These are phyloP conservation scores for Paecilomyces sp. DNA, from an alignment of 2,329 filamentous ascomycete genomes.

Conservation along the genomic window DNA sequence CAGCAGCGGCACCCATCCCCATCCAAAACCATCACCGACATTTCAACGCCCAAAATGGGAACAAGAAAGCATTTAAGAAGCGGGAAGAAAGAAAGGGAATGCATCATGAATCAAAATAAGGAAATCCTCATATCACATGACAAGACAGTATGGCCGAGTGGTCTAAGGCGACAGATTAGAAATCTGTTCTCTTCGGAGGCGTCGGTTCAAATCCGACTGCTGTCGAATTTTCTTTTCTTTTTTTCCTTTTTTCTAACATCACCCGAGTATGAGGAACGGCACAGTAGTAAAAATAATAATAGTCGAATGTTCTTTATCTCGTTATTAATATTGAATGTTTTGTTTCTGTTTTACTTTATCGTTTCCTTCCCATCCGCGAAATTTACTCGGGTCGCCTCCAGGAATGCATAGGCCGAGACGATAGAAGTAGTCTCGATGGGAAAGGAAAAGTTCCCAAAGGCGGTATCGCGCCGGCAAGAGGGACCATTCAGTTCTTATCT, in stretches of 20 bases:
- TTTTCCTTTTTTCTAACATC: not conserved
- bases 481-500: constrained; percentile 7
- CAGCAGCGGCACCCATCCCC: no score
- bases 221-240: constrained; percentile 2
- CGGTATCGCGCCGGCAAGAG: constrained; percentile 51
- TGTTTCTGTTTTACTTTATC: not conserved
- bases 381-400: constrained; percentile 47
- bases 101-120: not conserved
- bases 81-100: not conserved
- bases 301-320: constrained; percentile 1
- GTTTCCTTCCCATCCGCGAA: not conserved
- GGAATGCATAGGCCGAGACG: constrained; percentile 83
- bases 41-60: no score
- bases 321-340: constrained; percentile 4
- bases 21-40: no score
- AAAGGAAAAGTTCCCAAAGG: constrained; percentile 89
- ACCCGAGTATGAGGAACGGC: no score
- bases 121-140: not conserved
- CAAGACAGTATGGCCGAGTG: not conserved
- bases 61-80: not conserved
- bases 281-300: not conserved
- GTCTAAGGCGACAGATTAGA: not conserved
- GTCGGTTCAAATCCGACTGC: not conserved
- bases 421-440: constrained; percentile 96
- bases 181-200: not conserved